A percentile compares a stretch with the other conserved stretches of the same genome.
These are phyloP conservation scores for Ichthyophthirius multifiliis DNA, from an alignment of 169 alveolate species.

Conservation along the genomic window DNA sequence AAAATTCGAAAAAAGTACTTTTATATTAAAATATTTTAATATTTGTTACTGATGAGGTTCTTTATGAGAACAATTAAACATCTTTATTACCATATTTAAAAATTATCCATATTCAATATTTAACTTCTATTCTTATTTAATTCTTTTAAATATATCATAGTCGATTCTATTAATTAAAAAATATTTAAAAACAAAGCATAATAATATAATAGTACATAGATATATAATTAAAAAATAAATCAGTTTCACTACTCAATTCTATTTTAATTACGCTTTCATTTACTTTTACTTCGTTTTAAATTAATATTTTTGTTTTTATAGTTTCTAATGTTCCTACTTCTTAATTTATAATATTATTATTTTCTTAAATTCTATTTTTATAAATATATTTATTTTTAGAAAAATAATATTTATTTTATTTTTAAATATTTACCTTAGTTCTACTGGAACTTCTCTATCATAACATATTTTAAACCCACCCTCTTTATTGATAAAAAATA, in stretches of 20 bases:
- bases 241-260: slow-evolving; percentile 73
- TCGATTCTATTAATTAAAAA: slow-evolving; percentile 60
- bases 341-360: slow-evolving; percentile 59
- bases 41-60: slow-evolving; percentile 81
- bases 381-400: not conserved
- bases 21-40: not conserved
- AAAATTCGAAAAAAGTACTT: not conserved
- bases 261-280: slow-evolving; percentile 45
- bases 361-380: slow-evolving; percentile 29
- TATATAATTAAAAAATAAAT: slow-evolving; percentile 70
- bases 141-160: slow-evolving; percentile 74
- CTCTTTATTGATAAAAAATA: not conserved
- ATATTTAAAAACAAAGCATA: not conserved
- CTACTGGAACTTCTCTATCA: slow-evolving; percentile 78
- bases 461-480: slow-evolving; percentile 67
- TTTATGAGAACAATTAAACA: slow-evolving; percentile 92
- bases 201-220: slow-evolving; percentile 6
- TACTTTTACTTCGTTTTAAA: slow-evolving; percentile 9
- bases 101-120: slow-evolving; percentile 91
- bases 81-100: slow-evolving; percentile 85
- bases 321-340: slow-evolving; percentile 79
- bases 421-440: slow-evolving; percentile 35
- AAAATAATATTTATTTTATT: not conserved
- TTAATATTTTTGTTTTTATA: slow-evolving; percentile 66
- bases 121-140: slow-evolving; percentile 91